Conservation (phyloP, 2,329 filamentous ascomycete species). For the Myrmaecium sp. region DNA sequence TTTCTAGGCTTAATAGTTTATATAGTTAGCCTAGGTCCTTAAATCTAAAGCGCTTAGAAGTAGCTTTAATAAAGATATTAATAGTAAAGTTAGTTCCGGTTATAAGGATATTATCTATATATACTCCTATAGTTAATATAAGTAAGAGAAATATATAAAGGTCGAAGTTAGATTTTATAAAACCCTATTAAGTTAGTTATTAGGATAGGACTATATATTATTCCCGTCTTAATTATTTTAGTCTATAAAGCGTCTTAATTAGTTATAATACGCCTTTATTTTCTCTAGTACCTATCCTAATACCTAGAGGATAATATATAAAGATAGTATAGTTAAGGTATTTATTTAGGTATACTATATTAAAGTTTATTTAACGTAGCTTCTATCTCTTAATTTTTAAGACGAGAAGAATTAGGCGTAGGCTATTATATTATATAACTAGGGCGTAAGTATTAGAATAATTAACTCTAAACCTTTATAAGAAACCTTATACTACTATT, state of each 20-base stretch:
- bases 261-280: too few relatives aligned
- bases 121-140: background rate
- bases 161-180: background rate
- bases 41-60: slow-evolving; percentile 4
- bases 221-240: background rate
- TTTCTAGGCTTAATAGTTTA: slow-evolving; percentile 3
- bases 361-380: slow-evolving; percentile 4
- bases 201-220: background rate
- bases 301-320: slow-evolving; percentile 1
- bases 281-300: slow-evolving; percentile 1
- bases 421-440: slow-evolving; percentile 4
- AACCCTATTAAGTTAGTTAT: background rate
- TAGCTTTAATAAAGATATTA: background rate
- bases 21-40: slow-evolving; percentile 4
- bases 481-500: slow-evolving; percentile 5
- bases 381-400: background rate
- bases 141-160: background rate
- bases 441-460: slow-evolving; percentile 5
- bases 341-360: slow-evolving; percentile 5
- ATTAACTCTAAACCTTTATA: slow-evolving; percentile 4
- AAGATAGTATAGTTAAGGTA: slow-evolving; percentile 2
- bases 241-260: background rate
- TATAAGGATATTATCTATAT: background rate
- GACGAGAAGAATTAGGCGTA: slow-evolving; percentile 3
- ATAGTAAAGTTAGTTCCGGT: background rate